Evolutionary conservation across 2,329 filamentous ascomycete genomes (phyloP), one percentile per base, ranked within the genome.

Genomic region (Exophiala sideris): DNA sequence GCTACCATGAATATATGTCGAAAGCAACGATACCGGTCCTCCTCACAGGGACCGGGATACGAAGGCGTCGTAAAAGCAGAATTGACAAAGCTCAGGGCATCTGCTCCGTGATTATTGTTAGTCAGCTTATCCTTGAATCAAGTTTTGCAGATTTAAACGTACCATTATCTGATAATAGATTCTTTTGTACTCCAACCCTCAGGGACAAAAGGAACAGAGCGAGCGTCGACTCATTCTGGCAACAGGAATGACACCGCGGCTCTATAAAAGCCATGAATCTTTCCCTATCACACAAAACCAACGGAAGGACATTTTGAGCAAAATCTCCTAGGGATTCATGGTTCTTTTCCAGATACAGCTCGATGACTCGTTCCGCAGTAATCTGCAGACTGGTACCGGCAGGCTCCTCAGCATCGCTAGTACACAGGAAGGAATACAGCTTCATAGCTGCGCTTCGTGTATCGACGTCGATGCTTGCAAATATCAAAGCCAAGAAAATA

Each of bases 1-100:
- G 76, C 76, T 70, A 73, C 70, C 44, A 69, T 65, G 14, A 76
- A 62, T 33, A 74, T 71, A 12, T 68, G 66, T 12, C 68, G 67
- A 33, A 74, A 59, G 24, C 48, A 50, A 33, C 33, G 34, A 20
- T 57, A 45, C 3, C 41, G 29, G 12, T 55, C 42, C 24, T 40
- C 24, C 20, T 50, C 14, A 32, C 21, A 24, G 16, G 10, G 7
- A 10, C 8, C 3, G 2, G 32, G 8, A 21, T 44, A 29, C 11
- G 12, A 12, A 6, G 8, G 12, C 9, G 44, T 11, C 10, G 29
- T 21, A 18, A 56, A 44, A 11, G 47, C 50, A 10, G 29, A 5
- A 38, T 47, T 54, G 20, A 61, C 46, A 35, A 58, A 36, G 4
- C 33, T 24, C 12, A 54, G 20, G 3, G 32, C 32, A 32, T 59